These are phyloP conservation scores for Sporothrix dimorphospora DNA, from an alignment of 2,329 filamentous ascomycete genomes.

Conservation along the genomic window DNA sequence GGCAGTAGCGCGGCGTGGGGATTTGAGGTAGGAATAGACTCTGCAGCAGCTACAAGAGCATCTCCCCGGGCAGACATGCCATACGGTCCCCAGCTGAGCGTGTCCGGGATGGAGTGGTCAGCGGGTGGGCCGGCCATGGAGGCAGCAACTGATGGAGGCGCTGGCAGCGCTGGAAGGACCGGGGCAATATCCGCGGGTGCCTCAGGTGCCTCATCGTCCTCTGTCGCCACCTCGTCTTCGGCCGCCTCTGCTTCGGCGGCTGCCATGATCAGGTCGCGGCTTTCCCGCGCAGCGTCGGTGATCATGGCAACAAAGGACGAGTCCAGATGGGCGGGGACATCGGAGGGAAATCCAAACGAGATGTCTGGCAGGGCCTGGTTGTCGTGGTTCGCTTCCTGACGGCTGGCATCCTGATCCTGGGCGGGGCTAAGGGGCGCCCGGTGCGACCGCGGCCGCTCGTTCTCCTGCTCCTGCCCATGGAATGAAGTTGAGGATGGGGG, in stretches of 20 bases:
- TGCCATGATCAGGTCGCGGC: conserved; percentile 6
- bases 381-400: not conserved
- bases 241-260: not conserved
- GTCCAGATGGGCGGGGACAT: conserved; percentile 43
- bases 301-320: conserved; percentile 25
- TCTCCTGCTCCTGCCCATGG: conserved; percentile 58
- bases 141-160: not conserved
- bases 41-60: conserved; percentile 44
- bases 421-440: conserved; percentile 58
- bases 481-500: conserved; percentile 38
- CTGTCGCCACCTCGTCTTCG: not conserved
- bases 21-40: conserved; percentile 36
- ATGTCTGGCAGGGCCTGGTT: not conserved
- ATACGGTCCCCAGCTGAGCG: conserved; percentile 54
- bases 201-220: conserved; percentile 7
- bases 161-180: conserved; percentile 34
- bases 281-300: conserved; percentile 4
- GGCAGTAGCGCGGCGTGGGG: conserved; percentile 48
- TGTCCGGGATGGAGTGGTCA: conserved; percentile 58
- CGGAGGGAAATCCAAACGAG: conserved; percentile 40
- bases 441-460: conserved; percentile 53
- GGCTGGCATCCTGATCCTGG: conserved; percentile 41
- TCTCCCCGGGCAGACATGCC: conserved; percentile 46
- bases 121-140: conserved; percentile 36
- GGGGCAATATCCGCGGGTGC: not conserved